These are phyloP conservation scores for Plasmodium chabaudi DNA, from an alignment of 169 alveolate genomes.

Conservation along the genomic window DNA sequence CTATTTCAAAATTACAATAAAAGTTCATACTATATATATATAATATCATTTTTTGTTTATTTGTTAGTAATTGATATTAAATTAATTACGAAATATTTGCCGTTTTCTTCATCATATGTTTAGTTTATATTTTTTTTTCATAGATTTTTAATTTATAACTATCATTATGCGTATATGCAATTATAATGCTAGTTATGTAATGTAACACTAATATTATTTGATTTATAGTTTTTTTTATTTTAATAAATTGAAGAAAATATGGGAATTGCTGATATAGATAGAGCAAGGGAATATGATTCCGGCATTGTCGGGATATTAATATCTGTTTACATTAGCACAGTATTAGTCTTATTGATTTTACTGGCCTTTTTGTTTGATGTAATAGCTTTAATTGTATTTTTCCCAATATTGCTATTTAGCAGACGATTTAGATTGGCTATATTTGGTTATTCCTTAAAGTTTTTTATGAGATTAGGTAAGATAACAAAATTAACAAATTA, in stretches of 20 bases:
- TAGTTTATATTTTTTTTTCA: too few relatives aligned
- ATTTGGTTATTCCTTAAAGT: conserved; percentile 20
- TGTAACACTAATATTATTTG: background rate
- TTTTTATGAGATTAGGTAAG: conserved; percentile 11
- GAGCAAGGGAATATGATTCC: background rate
- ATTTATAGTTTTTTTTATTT: background rate
- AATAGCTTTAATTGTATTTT: conserved; percentile 18
- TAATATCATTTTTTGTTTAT: too few relatives aligned
- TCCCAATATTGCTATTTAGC: conserved; percentile 41
- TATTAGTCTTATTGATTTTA: background rate
- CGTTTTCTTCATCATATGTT: too few relatives aligned
- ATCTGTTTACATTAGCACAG: conserved; percentile 2
- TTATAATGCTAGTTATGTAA: background rate
- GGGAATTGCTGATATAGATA: background rate
- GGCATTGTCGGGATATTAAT: conserved; percentile 8
- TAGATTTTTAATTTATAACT: too few relatives aligned
- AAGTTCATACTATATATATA: too few relatives aligned
- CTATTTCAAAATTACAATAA: too few relatives aligned
- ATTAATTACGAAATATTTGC: too few relatives aligned
- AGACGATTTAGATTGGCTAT: conserved; percentile 10
- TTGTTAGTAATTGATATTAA: too few relatives aligned
- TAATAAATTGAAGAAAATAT: background rate
- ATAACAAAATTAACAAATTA: conserved; percentile 12
- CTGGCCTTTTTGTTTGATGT: conserved; percentile 7
- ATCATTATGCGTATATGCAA: too few relatives aligned